Evolutionary conservation across 352 stramenopile genomes (phyloP).

Genomic region (Globisporangium irregulare): DNA sequence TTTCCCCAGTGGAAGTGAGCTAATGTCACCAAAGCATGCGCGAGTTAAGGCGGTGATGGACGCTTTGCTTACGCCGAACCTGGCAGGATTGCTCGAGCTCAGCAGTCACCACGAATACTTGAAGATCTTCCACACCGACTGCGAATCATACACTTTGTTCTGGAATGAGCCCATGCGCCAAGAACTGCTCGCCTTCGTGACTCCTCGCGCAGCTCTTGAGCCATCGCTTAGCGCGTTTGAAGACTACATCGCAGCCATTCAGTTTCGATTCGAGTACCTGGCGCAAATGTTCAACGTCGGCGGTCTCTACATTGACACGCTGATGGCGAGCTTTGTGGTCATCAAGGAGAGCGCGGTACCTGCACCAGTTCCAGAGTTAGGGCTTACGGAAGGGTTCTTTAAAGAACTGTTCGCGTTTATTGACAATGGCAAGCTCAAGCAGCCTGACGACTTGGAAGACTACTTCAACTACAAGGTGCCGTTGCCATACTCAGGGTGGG

Average conservation of each 20-base stretch:
- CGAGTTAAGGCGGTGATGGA: slow-evolving; percentile 43
- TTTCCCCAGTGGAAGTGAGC: slow-evolving; percentile 48
- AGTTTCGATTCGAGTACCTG: slow-evolving; percentile 72
- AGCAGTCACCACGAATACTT: slow-evolving; percentile 81
- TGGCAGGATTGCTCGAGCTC: slow-evolving; percentile 53
- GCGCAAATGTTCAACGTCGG: slow-evolving; percentile 61
- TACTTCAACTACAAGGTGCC: slow-evolving; percentile 31
- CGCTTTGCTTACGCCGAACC: slow-evolving; percentile 72
- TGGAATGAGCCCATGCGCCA: slow-evolving; percentile 78
- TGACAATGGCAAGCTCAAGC: slow-evolving; percentile 52
- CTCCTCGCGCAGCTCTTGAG: slow-evolving; percentile 34
- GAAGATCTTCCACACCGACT: slow-evolving; percentile 77
- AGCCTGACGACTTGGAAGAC: slow-evolving; percentile 27
- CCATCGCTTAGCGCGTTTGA: slow-evolving; percentile 33
- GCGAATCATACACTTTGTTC: slow-evolving; percentile 75
- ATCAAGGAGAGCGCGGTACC: slow-evolving; percentile 54
- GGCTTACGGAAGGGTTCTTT: slow-evolving; percentile 69
- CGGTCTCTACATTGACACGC: slow-evolving; percentile 71
- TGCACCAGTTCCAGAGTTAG: slow-evolving; percentile 39
- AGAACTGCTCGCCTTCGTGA: slow-evolving; percentile 56
- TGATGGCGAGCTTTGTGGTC: slow-evolving; percentile 67
- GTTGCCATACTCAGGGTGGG: slow-evolving; percentile 58
- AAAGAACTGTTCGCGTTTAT: slow-evolving; percentile 76
- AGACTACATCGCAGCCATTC: slow-evolving; percentile 43
- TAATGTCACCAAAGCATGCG: slow-evolving; percentile 41